Base-by-base conservation (phyloP, 257 asterid genomes). In the Marsdenia floribunda region DNA sequence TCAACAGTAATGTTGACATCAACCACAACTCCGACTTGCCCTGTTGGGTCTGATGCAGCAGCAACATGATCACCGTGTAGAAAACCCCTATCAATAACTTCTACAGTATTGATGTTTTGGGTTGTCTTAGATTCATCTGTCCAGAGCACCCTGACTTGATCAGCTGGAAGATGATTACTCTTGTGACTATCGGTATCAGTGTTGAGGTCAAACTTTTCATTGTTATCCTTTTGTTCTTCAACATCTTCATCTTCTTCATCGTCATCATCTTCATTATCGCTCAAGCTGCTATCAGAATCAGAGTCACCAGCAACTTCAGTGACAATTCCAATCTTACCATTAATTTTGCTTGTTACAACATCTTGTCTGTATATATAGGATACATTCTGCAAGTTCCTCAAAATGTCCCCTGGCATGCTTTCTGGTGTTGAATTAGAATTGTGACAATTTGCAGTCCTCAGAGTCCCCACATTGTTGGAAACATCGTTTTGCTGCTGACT, bases 41-140 rank as follows among this genome's bases (percentile, higher is more conserved):
- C 96, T 1, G 93, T 93, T 47, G 98, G 98, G 79, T 96, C 96
- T 68, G 93, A 85, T 77, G 89, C 91, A 64, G 97, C 81, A 82
- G 99, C 91, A 72, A 93, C 93, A 82, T 93, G 93, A 85, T 93
- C 98, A 65, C 99, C 99, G 71, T 89, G 99, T 74, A 96, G 83
- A 82, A 89, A 96, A 54, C 97, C 96, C 81, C 99, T 85, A 75
- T 96, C 99, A 22, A 88, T 77, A 76, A 93, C 96, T 76, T 84
- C 79, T 73, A 96, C 93, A 42, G 84, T 88, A 54, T 81, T 77
- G 38, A 83, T 83, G 70, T 71, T 79, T 80, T 91, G 91, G 33
- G 88, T 83, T 5, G 91, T 90, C 83, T 90, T 96, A 75, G 96
- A 80, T 61, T 88, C 96, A 72, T 96, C 92, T 88, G 87, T 83